Evolutionary conservation across 257 asterid genomes (phyloP).

Genomic region (Solanum paucissectum): DNA sequence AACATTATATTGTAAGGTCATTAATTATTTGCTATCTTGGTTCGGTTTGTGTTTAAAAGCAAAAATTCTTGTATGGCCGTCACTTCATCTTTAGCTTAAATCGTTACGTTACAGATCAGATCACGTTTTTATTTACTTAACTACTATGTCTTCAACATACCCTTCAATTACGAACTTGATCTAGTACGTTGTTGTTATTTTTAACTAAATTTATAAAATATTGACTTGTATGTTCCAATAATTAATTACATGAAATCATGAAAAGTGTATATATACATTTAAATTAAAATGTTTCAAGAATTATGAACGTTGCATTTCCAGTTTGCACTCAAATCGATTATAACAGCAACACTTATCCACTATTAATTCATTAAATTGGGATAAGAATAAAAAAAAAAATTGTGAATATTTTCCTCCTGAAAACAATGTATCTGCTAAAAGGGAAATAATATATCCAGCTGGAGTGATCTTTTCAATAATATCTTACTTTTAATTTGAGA

Average conservation of each 20-base stretch:
- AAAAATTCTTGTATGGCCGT: background rate
- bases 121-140: background rate
- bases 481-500: background rate
- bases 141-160: background rate
- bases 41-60: background rate
- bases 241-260: background rate
- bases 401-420: background rate
- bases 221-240: too few species aligned
- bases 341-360: background rate
- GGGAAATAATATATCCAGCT: background rate
- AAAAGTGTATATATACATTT: background rate
- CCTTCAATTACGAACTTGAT: too few species aligned
- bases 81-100: background rate
- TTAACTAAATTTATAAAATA: too few species aligned
- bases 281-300: background rate
- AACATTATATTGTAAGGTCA: background rate
- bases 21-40: background rate
- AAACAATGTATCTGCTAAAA: background rate
- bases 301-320: too few species aligned
- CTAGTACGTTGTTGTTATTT: background rate
- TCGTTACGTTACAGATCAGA: background rate
- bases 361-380: background rate
- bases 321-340: too few species aligned
- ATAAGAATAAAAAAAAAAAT: background rate
- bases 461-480: background rate